Evolutionary conservation across 306 rosid genomes (phyloP).

Genomic region (Amphicarpaea edgeworthii): DNA sequence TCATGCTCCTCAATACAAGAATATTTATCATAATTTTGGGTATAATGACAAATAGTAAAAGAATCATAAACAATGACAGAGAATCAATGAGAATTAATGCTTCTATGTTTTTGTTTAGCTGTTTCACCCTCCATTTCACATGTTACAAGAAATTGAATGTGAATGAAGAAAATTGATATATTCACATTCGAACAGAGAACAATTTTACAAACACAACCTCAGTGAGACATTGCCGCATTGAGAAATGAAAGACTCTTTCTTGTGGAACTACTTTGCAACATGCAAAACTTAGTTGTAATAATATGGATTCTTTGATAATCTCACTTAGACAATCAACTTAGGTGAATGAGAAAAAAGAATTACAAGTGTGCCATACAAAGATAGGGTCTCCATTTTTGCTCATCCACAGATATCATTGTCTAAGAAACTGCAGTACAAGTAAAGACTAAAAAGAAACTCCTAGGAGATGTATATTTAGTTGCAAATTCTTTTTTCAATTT

Average conservation of each 20-base stretch:
- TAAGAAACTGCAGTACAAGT: neutral
- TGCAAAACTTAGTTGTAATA: neutral
- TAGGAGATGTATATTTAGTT: neutral
- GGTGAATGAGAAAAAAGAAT: neutral
- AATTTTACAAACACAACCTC: neutral
- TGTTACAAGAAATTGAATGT: neutral
- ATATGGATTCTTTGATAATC: slow-evolving; percentile 1
- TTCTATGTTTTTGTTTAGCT: neutral
- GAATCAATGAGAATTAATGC: neutral
- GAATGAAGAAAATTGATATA: neutral
- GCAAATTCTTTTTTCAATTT: neutral
- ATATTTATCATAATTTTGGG: slow-evolving; percentile 1
- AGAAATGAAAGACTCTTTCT: neutral
- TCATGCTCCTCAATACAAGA: neutral
- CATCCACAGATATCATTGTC: neutral
- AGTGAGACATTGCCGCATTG: neutral
- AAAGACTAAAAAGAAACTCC: neutral
- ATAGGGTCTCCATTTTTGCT: neutral
- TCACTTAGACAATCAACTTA: neutral
- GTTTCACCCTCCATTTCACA: neutral
- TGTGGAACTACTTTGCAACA: neutral
- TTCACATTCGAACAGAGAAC: neutral
- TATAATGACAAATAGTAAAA: too few relatives aligned
- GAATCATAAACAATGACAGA: neutral
- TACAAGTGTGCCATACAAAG: neutral